phyloP scores from a whole-genome alignment of 192 early-diverging fungal genomes.

The Rhizophagus clarus region DNA sequence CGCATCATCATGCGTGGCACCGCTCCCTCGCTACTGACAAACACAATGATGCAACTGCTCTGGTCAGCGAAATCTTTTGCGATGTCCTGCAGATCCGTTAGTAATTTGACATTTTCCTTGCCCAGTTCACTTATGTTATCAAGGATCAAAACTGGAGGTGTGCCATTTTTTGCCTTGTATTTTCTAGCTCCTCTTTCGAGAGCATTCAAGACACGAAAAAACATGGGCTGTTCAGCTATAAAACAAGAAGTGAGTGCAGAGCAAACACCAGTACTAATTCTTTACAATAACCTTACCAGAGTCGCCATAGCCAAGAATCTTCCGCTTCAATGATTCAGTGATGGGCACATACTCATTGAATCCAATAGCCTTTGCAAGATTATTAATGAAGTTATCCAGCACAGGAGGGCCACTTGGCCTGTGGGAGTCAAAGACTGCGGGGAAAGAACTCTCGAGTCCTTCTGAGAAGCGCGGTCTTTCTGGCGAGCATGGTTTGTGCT shows the following conservation, averaged over 20 bases:
- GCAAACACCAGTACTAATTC: constrained; percentile 23
- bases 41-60: constrained; percentile 22
- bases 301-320: background rate
- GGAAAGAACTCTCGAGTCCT: constrained; percentile 23
- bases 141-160: constrained; percentile 27
- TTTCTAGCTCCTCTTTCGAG: constrained; percentile 19
- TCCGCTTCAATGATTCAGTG: background rate
- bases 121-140: constrained; percentile 28
- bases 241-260: constrained; percentile 25
- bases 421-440: constrained; percentile 1
- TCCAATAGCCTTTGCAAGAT: constrained; percentile 24
- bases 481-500: background rate
- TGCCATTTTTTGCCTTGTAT: constrained; percentile 29
- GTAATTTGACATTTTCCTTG: constrained; percentile 11
- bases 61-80: constrained; percentile 25
- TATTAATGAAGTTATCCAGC: constrained; percentile 20
- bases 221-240: constrained; percentile 6
- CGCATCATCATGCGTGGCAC: constrained; percentile 11
- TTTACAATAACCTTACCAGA: constrained; percentile 24
- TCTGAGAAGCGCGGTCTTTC: constrained; percentile 2
- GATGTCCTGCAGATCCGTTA: constrained; percentile 20
- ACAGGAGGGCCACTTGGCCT: constrained; percentile 6
- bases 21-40: constrained; percentile 22
- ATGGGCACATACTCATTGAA: constrained; percentile 1
- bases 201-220: constrained; percentile 4